Conservation (phyloP, 176 grass and related monocot species). For the Chrysopogon serrulatus region DNA sequence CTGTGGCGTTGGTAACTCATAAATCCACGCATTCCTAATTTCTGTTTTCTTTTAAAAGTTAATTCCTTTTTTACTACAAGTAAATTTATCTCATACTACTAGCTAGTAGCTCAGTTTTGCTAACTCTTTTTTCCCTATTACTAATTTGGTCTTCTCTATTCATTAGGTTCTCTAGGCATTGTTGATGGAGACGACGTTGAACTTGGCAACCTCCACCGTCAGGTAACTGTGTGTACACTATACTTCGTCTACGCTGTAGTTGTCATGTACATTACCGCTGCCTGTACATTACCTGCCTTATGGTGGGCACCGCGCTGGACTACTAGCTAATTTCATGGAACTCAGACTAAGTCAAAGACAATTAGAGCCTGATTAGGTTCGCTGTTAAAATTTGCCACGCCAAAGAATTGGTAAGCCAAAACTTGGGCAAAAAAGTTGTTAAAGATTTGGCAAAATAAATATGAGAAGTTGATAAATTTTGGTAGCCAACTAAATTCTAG, state of each 20-base stretch:
- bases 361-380: no score
- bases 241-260: background rate
- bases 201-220: conserved; percentile 53
- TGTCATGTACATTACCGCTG: background rate
- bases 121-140: background rate
- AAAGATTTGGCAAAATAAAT: no score
- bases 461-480: no score
- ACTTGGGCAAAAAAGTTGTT: no score
- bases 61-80: background rate
- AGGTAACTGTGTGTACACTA: conserved; percentile 11
- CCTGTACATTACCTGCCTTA: background rate
- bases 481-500: no score
- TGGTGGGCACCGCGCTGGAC: background rate
- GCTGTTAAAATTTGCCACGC: no score
- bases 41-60: no score
- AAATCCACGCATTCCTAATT: no score
- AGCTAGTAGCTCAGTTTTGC: background rate
- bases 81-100: background rate
- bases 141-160: background rate
- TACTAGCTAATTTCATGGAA: background rate
- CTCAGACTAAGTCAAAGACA: background rate
- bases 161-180: conserved; percentile 61
- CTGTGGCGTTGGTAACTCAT: conserved; percentile 57
- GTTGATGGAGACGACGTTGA: conserved; percentile 60
- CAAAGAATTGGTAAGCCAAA: no score